These are phyloP conservation scores for Cladosporium sp. DNA, from an alignment of 2,329 filamentous ascomycete genomes.

Conservation along the genomic window DNA sequence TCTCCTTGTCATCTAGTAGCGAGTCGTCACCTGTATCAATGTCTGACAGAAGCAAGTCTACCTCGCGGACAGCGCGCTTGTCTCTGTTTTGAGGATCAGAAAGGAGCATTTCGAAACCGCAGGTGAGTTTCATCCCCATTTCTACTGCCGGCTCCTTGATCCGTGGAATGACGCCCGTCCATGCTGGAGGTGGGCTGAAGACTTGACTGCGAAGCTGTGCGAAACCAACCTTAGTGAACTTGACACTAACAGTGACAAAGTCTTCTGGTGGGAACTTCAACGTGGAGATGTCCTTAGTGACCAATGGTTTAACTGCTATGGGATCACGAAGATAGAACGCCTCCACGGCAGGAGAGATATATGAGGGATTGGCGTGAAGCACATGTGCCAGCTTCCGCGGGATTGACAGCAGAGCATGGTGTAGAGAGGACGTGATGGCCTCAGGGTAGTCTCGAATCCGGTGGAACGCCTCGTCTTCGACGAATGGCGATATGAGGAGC, in stretches of 20 bases:
- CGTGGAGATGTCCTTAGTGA: conserved; percentile 49
- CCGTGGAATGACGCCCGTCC: conserved; percentile 43
- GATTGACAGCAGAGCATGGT: conserved; percentile 68
- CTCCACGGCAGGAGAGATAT: conserved; percentile 80
- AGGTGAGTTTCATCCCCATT: conserved; percentile 82
- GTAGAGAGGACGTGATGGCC: conserved; percentile 70
- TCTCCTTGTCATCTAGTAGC: conserved; percentile 71
- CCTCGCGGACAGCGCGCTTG: conserved; percentile 66
- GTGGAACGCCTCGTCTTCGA: conserved; percentile 89
- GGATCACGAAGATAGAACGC: conserved; percentile 90
- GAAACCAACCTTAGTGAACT: conserved; percentile 84
- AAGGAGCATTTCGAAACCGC: conserved; percentile 85
- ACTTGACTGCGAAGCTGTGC: conserved; percentile 86
- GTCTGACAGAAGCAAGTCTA: conserved; percentile 72
- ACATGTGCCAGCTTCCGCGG: conserved; percentile 79
- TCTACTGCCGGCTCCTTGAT: conserved; percentile 47
- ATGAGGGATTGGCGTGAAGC: conserved; percentile 68
- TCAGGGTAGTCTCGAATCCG: conserved; percentile 77
- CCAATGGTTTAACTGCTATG: conserved; percentile 65
- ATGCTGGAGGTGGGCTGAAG: conserved; percentile 62
- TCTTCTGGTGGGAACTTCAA: conserved; percentile 72
- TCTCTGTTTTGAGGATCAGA: conserved; percentile 64
- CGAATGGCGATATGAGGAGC: conserved; percentile 65
- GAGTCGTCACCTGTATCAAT: conserved; percentile 65
- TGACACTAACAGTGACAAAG: conserved; percentile 71